Evolutionary conservation across 2,329 filamentous ascomycete genomes (phyloP), one percentile per base, ranked within the genome.

Genomic region (Teratosphaeriaceae sp.): DNA sequence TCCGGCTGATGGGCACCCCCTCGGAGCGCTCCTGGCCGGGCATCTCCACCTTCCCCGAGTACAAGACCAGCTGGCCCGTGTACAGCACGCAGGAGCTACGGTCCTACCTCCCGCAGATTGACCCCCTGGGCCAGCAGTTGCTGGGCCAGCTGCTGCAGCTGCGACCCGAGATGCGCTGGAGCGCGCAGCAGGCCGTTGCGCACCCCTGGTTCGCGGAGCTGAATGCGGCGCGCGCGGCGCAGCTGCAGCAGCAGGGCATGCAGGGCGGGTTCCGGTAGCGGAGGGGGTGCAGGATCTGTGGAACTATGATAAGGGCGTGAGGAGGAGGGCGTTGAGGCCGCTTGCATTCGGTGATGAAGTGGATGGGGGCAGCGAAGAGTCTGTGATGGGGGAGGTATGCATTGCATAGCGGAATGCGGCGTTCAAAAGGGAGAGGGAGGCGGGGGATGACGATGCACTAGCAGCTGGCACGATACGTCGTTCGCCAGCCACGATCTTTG

Each of bases 1-100:
- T 98, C 76, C 80, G 92, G 46, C 83, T 98, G 48, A 98, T 98
- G 92, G 92, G 92, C 48, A 98, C 92, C 0, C 92, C 92, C 0
- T 94, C 87, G 0, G 92, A 98, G 66, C 82, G 88, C 34, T 88
- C 85, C 3, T 98, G 92, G 92, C 90, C 90, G 0, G 89, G 89
- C 31, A 94, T 98, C 61, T 88, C 84, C 16, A 84, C 90, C 60
- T 89, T 94, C 57, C 88, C 90, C n/a, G 92, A 98, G 66, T 98
- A 97, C 75, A 96, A 97, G 73, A 78, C 82, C 37, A 95, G 84
- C 47, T 95, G 95, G 69, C 88, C 92, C 53, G 86, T 94, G 62
- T 97, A 92, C 64, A 85, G 87, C 12, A 95, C 92, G 1, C 89
- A 96, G 62, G 88, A 96, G 56, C 73, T 97, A 42, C 78, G 85